Conservation (phyloP, 257 asterid species). For the Primulina tabacum region DNA sequence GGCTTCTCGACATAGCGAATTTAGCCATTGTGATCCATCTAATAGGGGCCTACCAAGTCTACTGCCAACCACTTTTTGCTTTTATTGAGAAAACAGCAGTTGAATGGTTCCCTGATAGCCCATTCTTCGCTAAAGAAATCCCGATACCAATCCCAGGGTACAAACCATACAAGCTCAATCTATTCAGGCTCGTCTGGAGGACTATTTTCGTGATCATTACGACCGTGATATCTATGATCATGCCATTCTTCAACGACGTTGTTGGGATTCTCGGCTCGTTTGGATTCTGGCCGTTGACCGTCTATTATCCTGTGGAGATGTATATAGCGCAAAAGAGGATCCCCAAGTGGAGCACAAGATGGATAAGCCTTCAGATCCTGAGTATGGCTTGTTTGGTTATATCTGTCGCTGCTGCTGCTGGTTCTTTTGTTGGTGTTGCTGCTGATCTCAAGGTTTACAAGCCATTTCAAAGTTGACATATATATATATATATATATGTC, state of each 20-base stretch:
- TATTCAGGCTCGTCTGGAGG: constrained; percentile 15
- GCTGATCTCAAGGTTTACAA: constrained; percentile 17
- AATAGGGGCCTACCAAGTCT: constrained; percentile 7
- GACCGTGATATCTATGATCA: constrained; percentile 2
- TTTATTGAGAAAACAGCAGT: neutral
- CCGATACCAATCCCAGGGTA: constrained; percentile 1
- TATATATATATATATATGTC: too few species aligned
- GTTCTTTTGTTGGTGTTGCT: constrained; percentile 10
- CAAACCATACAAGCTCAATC: constrained; percentile 1
- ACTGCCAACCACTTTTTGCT: constrained; percentile 14
- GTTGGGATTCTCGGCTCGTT: constrained; percentile 15
- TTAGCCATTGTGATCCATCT: constrained; percentile 15
- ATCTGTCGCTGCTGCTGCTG: constrained; percentile 11
- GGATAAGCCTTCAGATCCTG: constrained; percentile 16
- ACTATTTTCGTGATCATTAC: constrained; percentile 10
- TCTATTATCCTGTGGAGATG: constrained; percentile 12
- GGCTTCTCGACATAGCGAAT: constrained; percentile 16
- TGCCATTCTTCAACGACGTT: constrained; percentile 15
- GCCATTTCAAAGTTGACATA: neutral
- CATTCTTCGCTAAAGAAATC: constrained; percentile 1
- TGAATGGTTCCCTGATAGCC: constrained; percentile 10
- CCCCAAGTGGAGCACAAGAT: constrained; percentile 12
- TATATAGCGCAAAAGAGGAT: constrained; percentile 14
- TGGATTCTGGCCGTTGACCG: constrained; percentile 15
- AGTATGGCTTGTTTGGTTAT: constrained; percentile 8